Conservation (phyloP, 2,329 filamentous ascomycete species). For the Cordyceps fumosorosea region DNA sequence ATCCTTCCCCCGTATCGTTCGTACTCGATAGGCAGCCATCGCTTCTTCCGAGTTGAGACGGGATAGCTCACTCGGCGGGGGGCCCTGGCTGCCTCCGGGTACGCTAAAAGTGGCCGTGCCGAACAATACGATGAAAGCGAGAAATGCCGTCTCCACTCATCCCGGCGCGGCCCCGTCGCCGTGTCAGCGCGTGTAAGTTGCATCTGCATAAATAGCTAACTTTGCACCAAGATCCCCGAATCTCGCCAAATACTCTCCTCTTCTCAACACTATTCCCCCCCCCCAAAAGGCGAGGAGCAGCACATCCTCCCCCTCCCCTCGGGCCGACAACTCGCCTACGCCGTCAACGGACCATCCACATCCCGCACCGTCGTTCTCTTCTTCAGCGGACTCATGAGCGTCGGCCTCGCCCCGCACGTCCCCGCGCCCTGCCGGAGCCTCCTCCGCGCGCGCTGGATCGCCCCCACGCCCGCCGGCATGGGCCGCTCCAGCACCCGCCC, state of each 20-base stretch:
- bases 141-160: not conserved
- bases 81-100: too few species aligned
- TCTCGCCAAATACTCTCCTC: not conserved
- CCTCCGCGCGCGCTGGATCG: conserved; percentile 16
- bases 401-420: conserved; percentile 16
- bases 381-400: conserved; percentile 19
- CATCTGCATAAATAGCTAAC: not conserved
- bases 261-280: not conserved
- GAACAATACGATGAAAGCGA: not conserved
- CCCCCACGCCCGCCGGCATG: conserved; percentile 17
- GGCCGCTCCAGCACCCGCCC: conserved; percentile 15
- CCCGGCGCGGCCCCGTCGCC: not conserved
- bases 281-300: conserved; percentile 14
- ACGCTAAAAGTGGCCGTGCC: not conserved
- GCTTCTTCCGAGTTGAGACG: too few species aligned
- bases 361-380: conserved; percentile 18
- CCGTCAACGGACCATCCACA: conserved; percentile 17
- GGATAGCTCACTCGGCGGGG: too few species aligned
- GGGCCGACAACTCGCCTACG: conserved; percentile 18
- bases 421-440: conserved; percentile 12
- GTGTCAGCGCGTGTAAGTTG: not conserved
- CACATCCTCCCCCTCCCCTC: conserved; percentile 15
- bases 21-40: too few species aligned
- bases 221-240: not conserved
- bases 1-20: too few species aligned